Conservation (phyloP, 768 basidiomycete species). For the Tricholoma hemisulphureum region DNA sequence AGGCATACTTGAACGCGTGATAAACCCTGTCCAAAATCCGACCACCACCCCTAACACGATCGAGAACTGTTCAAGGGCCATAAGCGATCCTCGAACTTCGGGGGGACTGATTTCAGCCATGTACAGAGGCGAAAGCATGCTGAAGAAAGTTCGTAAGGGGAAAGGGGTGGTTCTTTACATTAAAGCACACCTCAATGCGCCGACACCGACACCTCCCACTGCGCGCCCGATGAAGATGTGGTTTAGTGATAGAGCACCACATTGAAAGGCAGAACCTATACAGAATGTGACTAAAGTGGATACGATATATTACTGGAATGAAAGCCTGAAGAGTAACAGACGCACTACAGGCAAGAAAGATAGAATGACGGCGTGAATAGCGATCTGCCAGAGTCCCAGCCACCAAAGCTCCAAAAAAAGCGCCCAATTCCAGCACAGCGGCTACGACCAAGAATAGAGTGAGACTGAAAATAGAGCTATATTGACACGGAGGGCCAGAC, state of each 20-base stretch:
- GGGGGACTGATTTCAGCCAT: conserved; percentile 85
- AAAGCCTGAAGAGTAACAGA: not conserved
- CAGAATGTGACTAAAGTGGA: conserved; percentile 67
- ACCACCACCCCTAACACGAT: conserved; percentile 81
- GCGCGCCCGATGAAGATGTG: conserved; percentile 70
- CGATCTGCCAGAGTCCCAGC: conserved; percentile 69
- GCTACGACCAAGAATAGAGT: conserved; percentile 41
- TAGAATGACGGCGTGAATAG: conserved; percentile 65
- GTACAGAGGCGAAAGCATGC: conserved; percentile 79
- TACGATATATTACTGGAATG: not conserved
- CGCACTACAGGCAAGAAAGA: conserved; percentile 67
- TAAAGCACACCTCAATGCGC: conserved; percentile 56
- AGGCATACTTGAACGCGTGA: conserved; percentile 59
- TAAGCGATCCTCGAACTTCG: conserved; percentile 73
- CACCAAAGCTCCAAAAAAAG: conserved; percentile 68
- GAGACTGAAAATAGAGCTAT: not conserved
- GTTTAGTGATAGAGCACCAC: conserved; percentile 50
- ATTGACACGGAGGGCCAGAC: conserved; percentile 20
- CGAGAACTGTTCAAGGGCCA: conserved; percentile 77
- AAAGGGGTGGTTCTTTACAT: conserved; percentile 2
- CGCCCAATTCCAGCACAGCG: conserved; percentile 75
- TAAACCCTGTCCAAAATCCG: conserved; percentile 81
- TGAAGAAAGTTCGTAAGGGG: conserved; percentile 24
- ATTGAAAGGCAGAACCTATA: conserved; percentile 70
- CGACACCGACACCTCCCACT: conserved; percentile 79